Percentiles rank a stretch among this genome's conserved stretches.
Evolutionary conservation across 257 asterid species (phyloP).

Genomic region (Parsonsia alboflavescens): DNA sequence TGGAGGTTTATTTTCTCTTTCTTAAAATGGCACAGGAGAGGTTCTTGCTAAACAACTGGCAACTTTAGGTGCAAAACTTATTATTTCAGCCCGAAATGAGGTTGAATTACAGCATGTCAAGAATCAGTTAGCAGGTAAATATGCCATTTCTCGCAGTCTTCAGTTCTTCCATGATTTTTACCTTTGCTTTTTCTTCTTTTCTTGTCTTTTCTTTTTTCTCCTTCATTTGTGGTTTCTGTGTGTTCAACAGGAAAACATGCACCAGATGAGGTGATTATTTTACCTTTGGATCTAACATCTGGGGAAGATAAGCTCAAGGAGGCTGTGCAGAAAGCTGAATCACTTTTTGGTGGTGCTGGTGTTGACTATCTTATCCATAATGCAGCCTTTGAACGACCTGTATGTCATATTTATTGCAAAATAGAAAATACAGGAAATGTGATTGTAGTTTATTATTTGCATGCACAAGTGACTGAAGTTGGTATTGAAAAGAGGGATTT

Average conservation of each 20-base stretch:
- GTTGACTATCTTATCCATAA: slow-evolving; percentile 93
- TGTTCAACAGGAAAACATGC: slow-evolving; percentile 68
- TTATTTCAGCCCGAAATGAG: slow-evolving; percentile 89
- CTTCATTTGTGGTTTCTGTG: slow-evolving; percentile 18
- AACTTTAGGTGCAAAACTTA: slow-evolving; percentile 85
- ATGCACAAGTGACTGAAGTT: background rate
- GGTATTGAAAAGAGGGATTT: background rate
- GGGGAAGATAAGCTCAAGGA: slow-evolving; percentile 65
- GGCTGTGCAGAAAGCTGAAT: slow-evolving; percentile 76
- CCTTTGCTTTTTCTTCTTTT: too few species aligned
- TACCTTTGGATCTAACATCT: slow-evolving; percentile 79
- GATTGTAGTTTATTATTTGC: background rate
- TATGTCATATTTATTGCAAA: slow-evolving; percentile 31
- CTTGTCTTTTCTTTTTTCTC: background rate
- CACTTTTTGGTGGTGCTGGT: slow-evolving; percentile 72
- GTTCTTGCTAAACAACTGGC: slow-evolving; percentile 90
- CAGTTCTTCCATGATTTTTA: background rate
- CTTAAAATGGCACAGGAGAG: slow-evolving; percentile 54
- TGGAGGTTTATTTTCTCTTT: slow-evolving; percentile 11
- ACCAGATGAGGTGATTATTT: slow-evolving; percentile 65
- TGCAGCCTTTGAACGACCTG: slow-evolving; percentile 99
- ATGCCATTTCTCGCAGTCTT: slow-evolving; percentile 15
- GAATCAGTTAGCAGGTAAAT: slow-evolving; percentile 55
- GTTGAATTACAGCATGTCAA: slow-evolving; percentile 74
- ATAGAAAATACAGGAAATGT: background rate